phyloP scores from a whole-genome alignment of 2,329 filamentous ascomycete species.

The Beauveria medogensis region DNA sequence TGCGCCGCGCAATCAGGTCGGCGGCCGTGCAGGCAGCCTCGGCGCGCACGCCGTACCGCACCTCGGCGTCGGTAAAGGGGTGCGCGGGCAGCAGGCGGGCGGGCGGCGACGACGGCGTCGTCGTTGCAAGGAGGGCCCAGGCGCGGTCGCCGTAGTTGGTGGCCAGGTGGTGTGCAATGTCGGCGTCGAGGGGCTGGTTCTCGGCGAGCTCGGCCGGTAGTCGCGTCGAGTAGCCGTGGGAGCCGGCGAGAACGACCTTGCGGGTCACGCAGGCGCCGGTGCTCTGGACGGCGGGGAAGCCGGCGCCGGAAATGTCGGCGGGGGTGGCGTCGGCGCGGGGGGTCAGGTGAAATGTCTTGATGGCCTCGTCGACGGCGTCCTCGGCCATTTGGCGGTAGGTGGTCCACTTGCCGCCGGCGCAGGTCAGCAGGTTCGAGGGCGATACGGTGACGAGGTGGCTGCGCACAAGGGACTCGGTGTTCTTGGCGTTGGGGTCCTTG shows the following conservation, averaged over 20 bases:
- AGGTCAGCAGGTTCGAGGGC: conserved; percentile 66
- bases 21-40: conserved; percentile 67
- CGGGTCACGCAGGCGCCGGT: conserved; percentile 70
- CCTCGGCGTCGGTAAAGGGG: conserved; percentile 66
- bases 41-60: conserved; percentile 62
- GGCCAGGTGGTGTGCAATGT: conserved; percentile 34
- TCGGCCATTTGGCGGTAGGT: conserved; percentile 86
- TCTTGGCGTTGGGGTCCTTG: conserved; percentile 70
- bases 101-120: conserved; percentile 44
- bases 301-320: conserved; percentile 58
- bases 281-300: conserved; percentile 32
- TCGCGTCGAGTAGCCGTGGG: conserved; percentile 55
- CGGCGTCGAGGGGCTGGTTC: conserved; percentile 24
- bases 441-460: conserved; percentile 74
- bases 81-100: conserved; percentile 57
- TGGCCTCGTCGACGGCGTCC: conserved; percentile 73
- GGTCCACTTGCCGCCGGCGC: conserved; percentile 80
- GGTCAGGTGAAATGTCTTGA: conserved; percentile 55
- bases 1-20: conserved; percentile 63
- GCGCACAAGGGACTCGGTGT: conserved; percentile 75
- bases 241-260: conserved; percentile 62
- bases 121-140: conserved; percentile 59
- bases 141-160: conserved; percentile 47
- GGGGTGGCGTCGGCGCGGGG: conserved; percentile 39
- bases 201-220: conserved; percentile 28